These are phyloP conservation scores for Boletus patriciae DNA, from an alignment of 768 basidiomycete genomes.

Conservation along the genomic window DNA sequence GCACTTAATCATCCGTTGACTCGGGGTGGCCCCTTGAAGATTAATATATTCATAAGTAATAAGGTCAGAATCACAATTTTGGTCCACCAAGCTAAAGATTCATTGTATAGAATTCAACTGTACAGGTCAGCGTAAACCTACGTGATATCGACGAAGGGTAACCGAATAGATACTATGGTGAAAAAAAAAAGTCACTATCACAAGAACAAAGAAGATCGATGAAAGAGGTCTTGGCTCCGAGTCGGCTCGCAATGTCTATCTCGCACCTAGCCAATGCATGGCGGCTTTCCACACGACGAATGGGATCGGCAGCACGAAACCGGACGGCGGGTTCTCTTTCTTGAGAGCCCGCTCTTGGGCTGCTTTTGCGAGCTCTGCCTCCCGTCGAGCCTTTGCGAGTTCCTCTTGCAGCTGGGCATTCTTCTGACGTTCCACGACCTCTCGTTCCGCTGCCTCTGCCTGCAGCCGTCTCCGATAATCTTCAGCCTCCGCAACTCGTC, in stretches of 20 bases:
- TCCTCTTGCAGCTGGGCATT: constrained; percentile 32
- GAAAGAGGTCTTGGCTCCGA: neutral
- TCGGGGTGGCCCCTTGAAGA: neutral
- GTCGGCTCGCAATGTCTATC: constrained; percentile 12
- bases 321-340: constrained; percentile 28
- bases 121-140: constrained; percentile 4
- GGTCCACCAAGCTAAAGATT: neutral
- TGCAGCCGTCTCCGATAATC: constrained; percentile 28
- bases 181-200: neutral
- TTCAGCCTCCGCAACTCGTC: constrained; percentile 29
- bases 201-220: constrained; percentile 1
- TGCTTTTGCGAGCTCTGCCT: constrained; percentile 25
- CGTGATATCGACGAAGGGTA: neutral
- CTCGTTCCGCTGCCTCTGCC: constrained; percentile 29
- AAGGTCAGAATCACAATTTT: neutral
- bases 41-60: neutral
- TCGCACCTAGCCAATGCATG: constrained; percentile 33
- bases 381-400: constrained; percentile 28
- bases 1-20: neutral
- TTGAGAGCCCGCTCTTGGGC: constrained; percentile 27
- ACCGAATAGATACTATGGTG: constrained; percentile 20
- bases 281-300: constrained; percentile 37
- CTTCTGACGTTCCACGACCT: constrained; percentile 29
- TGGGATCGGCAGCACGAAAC: constrained; percentile 33
- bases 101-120: constrained; percentile 1